These are phyloP conservation scores for Lactarius vividus DNA, from an alignment of 768 basidiomycete species.

Conservation along the genomic window DNA sequence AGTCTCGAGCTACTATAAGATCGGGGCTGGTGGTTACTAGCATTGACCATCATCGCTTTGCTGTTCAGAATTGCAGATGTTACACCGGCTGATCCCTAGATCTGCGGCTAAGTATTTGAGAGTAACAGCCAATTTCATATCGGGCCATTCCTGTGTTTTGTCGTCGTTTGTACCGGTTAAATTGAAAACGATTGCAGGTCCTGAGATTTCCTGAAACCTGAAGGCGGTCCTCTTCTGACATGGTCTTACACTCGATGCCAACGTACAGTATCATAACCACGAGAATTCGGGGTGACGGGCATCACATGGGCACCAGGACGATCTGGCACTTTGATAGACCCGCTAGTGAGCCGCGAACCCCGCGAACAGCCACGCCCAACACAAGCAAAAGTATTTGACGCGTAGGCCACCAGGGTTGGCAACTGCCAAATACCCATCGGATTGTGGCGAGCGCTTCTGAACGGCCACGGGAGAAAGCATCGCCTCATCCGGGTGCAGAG, in stretches of 20 bases:
- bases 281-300: neutral
- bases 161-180: neutral
- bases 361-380: neutral
- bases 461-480: too few species aligned
- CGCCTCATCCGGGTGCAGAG: too few species aligned
- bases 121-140: too few species aligned
- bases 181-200: neutral
- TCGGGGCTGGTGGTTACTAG: neutral
- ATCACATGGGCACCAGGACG: neutral
- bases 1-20: too few species aligned
- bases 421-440: too few species aligned
- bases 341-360: neutral
- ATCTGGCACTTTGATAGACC: neutral
- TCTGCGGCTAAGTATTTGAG: neutral
- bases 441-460: too few species aligned
- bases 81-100: neutral
- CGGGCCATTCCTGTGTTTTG: neutral
- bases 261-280: too few species aligned
- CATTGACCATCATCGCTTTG: neutral
- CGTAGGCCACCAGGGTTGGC: too few species aligned
- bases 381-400: too few species aligned
- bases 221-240: neutral
- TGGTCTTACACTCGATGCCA: neutral
- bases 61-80: neutral
- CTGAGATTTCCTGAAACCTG: neutral